These are phyloP conservation scores for Ampelomyces quisqualis DNA, from an alignment of 2,329 filamentous ascomycete genomes.

Conservation along the genomic window DNA sequence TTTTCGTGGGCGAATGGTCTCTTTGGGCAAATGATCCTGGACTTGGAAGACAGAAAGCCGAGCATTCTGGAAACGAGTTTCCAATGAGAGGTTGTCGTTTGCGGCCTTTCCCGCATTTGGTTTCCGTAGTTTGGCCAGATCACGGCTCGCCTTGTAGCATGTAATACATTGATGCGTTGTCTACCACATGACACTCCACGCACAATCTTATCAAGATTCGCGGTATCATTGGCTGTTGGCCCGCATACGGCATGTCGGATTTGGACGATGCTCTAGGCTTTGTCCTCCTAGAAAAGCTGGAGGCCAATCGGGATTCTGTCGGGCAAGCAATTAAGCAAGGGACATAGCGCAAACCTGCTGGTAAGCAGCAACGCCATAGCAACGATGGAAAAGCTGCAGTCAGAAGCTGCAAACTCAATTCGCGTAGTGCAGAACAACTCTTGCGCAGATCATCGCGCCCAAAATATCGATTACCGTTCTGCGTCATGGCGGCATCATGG, in stretches of 20 bases:
- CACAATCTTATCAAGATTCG: no score
- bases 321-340: no score
- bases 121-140: no score
- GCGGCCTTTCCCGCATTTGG: constrained; percentile 3
- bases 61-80: constrained; percentile 48
- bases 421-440: neutral
- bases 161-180: constrained; percentile 3
- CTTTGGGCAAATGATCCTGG: constrained; percentile 54
- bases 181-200: no score
- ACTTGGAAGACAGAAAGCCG: constrained; percentile 49
- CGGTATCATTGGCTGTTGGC: no score
- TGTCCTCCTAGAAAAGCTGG: no score
- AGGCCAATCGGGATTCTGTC: no score
- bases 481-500: constrained; percentile 17
- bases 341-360: neutral
- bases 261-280: no score
- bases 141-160: neutral
- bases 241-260: no score
- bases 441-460: neutral
- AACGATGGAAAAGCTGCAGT: neutral
- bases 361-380: neutral
- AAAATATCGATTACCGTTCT: constrained; percentile 1
- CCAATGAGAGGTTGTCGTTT: constrained; percentile 32
- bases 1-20: constrained; percentile 56
- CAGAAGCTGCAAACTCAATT: neutral